phyloP scores from a whole-genome alignment of 1,139 yeast genomes.

The Suhomyces anneliseae region DNA sequence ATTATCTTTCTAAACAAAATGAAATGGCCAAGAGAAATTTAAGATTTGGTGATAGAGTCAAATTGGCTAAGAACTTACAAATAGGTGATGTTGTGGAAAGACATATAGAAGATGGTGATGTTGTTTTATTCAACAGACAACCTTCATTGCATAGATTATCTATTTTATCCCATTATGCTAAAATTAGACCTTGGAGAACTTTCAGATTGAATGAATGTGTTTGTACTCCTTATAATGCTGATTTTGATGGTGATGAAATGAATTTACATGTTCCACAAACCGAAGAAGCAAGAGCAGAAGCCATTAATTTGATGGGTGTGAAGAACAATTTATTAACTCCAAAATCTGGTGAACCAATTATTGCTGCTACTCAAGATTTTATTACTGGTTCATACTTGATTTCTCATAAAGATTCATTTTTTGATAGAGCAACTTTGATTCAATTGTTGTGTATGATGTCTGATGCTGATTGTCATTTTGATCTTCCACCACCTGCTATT shows the following conservation, averaged over 20 bases:
- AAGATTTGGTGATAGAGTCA: conserved; percentile 81
- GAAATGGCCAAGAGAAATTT: conserved; percentile 86
- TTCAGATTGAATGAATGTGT: conserved; percentile 97
- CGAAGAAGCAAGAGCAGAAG: conserved; percentile 98
- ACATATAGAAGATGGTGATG: conserved; percentile 95
- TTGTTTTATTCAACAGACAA: conserved; percentile 94
- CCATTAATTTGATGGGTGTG: conserved; percentile 96
- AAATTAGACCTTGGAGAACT: conserved; percentile 97
- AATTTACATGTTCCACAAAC: conserved; percentile 98
- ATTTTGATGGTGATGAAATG: conserved; percentile 99
- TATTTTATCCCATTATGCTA: conserved; percentile 92
- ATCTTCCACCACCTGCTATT: conserved; percentile 93
- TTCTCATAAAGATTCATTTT: conserved; percentile 90
- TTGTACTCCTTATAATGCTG: conserved; percentile 98
- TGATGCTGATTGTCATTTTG: conserved; percentile 85
- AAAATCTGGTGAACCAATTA: conserved; percentile 97
- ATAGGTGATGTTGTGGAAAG: conserved; percentile 97
- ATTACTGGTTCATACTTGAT: conserved; percentile 94
- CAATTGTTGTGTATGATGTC: conserved; percentile 94
- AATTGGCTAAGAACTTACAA: conserved; percentile 72
- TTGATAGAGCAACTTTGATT: conserved; percentile 79
- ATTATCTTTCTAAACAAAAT: conserved; percentile 78
- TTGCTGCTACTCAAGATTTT: conserved; percentile 99
- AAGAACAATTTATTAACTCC: conserved; percentile 94
- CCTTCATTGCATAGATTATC: conserved; percentile 96